Conservation (phyloP, 1,284 basidiomycete genomes). For the Salmacisia buchloeana region DNA sequence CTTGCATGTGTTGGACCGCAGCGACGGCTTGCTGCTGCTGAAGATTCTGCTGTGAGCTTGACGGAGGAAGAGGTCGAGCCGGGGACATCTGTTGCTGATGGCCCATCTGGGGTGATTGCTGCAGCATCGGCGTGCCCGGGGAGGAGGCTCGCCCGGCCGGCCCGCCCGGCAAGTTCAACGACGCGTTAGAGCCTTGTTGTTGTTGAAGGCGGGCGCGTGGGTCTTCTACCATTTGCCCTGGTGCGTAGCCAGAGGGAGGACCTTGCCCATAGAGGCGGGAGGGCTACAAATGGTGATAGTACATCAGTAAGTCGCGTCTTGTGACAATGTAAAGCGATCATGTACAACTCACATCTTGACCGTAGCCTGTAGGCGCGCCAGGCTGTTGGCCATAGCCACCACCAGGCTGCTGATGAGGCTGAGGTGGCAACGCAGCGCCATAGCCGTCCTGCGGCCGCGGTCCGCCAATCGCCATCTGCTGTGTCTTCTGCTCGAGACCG, state of each 20-base stretch:
- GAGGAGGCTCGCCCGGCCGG: not conserved
- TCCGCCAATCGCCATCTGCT: constrained; percentile 27
- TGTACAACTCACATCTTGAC: constrained; percentile 11
- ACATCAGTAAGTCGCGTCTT: not conserved
- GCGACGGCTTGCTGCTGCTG: constrained; percentile 18
- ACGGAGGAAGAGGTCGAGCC: constrained; percentile 18
- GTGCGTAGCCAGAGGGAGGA: not conserved
- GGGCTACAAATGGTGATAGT: not conserved
- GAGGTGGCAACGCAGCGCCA: constrained; percentile 10
- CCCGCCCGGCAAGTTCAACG: not conserved
- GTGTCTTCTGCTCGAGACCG: constrained; percentile 36
- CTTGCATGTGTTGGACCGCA: constrained; percentile 2
- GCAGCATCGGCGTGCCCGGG: constrained; percentile 11
- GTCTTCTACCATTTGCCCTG: not conserved
- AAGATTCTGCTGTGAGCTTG: constrained; percentile 16
- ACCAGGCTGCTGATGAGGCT: constrained; percentile 17
- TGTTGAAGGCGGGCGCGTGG: constrained; percentile 3
- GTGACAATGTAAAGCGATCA: no score
- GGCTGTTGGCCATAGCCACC: constrained; percentile 2
- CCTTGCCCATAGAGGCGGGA: not conserved
- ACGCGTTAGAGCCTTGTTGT: not conserved
- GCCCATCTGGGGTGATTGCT: constrained; percentile 16
- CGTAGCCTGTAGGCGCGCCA: constrained; percentile 6
- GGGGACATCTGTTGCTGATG: not conserved
- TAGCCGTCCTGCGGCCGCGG: constrained; percentile 10